Evolutionary conservation across 148 eudicot genomes (phyloP), one percentile per base, ranked within the genome.

Genomic region (Chenopodium album): DNA sequence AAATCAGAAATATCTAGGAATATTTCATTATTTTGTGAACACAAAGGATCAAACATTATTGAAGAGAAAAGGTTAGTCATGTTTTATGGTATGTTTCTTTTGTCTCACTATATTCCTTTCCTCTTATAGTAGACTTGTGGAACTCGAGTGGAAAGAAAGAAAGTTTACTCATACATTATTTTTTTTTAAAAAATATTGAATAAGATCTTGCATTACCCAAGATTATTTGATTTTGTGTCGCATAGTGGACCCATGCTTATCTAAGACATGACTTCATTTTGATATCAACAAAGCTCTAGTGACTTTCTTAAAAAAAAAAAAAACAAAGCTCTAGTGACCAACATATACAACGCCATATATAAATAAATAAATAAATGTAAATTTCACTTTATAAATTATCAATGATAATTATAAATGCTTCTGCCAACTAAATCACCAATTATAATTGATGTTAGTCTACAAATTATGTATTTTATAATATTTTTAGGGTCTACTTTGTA

Each of bases 21-120:
- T 48, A 54, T 28, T 37, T 75, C 65, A 52, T 75, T 13, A 75
- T 54, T 54, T 54, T 75, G 64, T 28, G 63, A 62, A 19, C 65
- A 75, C 1, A 75, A 75, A 54, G 78, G 78, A 52, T 75, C 78
- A 54, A 52, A 75, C 62, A 56, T 56, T 6, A 62, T 28, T 28
- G 78, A 26, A 52, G 78, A 54, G 34, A 65, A 75, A 75, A 75
- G 46, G 41, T 28, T 26, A 22, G 54, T 62, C 78, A 75, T 22
- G 9, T 62, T 20, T 23, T 62, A 62, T 62, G 23, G 26, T 23
- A 8, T 20, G 66, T 62, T 62, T 62, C 66, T 62, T 62, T 62
- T 26, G 66, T 22, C 26, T 26, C 66, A 14, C 7, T 62, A 28
- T 22, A 22, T 62, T 62, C 66, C 0, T 62, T n/a, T 62, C 66